A percentile compares a stretch with the other conserved stretches of the same genome.
These are phyloP conservation scores for Jacaranda copaia DNA, from an alignment of 257 asterid species.

Conservation along the genomic window DNA sequence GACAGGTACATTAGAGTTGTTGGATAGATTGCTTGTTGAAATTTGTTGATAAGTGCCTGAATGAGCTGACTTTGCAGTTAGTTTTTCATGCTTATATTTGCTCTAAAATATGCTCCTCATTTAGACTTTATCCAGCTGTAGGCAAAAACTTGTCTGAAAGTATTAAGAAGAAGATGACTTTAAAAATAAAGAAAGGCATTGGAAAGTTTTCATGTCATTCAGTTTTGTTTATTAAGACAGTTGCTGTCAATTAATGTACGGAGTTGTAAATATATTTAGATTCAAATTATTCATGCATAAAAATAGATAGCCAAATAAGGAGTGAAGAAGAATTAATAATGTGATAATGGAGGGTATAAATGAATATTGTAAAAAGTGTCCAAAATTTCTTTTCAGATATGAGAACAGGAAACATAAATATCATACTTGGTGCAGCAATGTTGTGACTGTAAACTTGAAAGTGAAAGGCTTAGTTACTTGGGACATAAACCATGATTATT, in stretches of 20 bases:
- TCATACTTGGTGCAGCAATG: too few relatives aligned
- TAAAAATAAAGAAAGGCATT: background rate
- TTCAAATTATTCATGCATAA: background rate
- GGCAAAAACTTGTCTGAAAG: background rate
- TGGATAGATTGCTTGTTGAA: background rate
- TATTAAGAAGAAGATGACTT: background rate
- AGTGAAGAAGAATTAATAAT: background rate
- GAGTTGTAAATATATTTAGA: background rate
- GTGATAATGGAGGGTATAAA: background rate
- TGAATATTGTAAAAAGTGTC: background rate
- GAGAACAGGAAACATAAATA: background rate
- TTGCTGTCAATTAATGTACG: background rate
- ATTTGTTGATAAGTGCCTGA: background rate
- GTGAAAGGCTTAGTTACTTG: background rate
- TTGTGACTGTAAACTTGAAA: background rate
- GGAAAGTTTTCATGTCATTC: conserved; percentile 23
- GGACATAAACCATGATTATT: background rate
- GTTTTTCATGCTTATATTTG: background rate
- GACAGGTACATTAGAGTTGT: conserved; percentile 52
- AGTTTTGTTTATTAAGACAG: background rate
- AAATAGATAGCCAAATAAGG: background rate
- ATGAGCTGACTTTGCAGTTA: background rate
- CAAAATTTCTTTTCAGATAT: background rate
- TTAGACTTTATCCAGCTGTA: background rate
- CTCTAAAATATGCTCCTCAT: background rate